These are phyloP conservation scores for Aspergillus phoenicis DNA, from an alignment of 2,329 filamentous ascomycete genomes.

Conservation along the genomic window DNA sequence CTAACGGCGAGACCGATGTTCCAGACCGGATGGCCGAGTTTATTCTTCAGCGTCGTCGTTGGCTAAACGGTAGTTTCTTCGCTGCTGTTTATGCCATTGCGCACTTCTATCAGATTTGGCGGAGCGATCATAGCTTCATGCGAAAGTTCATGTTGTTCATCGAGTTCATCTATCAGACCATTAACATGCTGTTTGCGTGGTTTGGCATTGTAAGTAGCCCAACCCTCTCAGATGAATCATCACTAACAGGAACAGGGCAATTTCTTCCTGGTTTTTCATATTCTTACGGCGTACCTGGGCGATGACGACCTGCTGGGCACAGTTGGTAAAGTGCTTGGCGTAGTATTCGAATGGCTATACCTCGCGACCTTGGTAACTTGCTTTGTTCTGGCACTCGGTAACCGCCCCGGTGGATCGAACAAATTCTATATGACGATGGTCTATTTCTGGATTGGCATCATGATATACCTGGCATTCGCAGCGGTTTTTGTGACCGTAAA, in stretches of 20 bases:
- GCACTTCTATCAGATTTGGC: slow-evolving; percentile 95
- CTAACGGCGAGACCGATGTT: slow-evolving; percentile 95
- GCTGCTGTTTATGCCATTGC: slow-evolving; percentile 92
- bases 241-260: slow-evolving; percentile 62
- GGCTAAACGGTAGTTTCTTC: slow-evolving; percentile 98
- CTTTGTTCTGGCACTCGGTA: slow-evolving; percentile 92
- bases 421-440: slow-evolving; percentile 96
- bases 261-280: slow-evolving; percentile 98
- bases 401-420: slow-evolving; percentile 90
- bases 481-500: slow-evolving; percentile 91
- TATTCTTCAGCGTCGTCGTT: slow-evolving; percentile 91
- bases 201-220: slow-evolving; percentile 72
- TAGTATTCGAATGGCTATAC: slow-evolving; percentile 96
- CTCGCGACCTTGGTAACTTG: slow-evolving; percentile 88
- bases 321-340: slow-evolving; percentile 76
- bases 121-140: slow-evolving; percentile 83
- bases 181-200: slow-evolving; percentile 98
- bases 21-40: slow-evolving; percentile 92
- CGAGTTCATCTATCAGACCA: slow-evolving; percentile 91
- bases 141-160: slow-evolving; percentile 88
- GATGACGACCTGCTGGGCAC: slow-evolving; percentile 69
- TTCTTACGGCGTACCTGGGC: slow-evolving; percentile 84
- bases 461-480: slow-evolving; percentile 93
- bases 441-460: slow-evolving; percentile 96
- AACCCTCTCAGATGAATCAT: background rate